These are phyloP conservation scores for Aspergillus hancockii DNA, from an alignment of 495 filamentous ascomycete genomes.

Conservation along the genomic window DNA sequence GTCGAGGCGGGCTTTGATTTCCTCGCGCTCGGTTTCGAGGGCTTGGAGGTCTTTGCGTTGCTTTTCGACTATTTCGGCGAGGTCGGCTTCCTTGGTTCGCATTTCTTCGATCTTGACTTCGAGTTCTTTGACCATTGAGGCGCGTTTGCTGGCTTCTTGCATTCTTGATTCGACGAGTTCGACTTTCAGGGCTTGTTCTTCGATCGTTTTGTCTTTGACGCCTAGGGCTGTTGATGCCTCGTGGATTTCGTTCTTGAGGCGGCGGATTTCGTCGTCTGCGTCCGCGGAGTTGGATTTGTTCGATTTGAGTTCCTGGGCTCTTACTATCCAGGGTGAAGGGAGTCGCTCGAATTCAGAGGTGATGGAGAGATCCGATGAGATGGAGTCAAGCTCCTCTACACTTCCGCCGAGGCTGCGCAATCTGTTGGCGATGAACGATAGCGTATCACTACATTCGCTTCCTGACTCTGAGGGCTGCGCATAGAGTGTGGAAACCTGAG, in stretches of 20 bases:
- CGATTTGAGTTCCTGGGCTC: conserved; percentile 72
- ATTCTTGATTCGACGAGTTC: conserved; percentile 54
- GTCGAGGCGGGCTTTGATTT: conserved; percentile 72
- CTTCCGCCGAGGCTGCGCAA: conserved; percentile 64
- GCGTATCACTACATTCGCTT: conserved; percentile 57
- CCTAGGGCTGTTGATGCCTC: conserved; percentile 59
- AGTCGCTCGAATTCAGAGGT: conserved; percentile 83
- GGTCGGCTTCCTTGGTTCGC: conserved; percentile 38
- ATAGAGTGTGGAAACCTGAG: conserved; percentile 49
- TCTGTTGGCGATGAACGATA: conserved; percentile 67
- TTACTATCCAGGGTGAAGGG: conserved; percentile 79
- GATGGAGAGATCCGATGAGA: conserved; percentile 73
- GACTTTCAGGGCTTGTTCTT: conserved; percentile 75
- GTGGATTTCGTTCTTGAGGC: conserved; percentile 74
- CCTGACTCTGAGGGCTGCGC: conserved; percentile 29
- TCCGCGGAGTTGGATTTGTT: conserved; percentile 77
- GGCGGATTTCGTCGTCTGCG: conserved; percentile 74
- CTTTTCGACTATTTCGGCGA: conserved; percentile 38
- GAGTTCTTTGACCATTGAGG: conserved; percentile 49
- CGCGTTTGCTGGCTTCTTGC: conserved; percentile 56
- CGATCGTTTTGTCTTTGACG: conserved; percentile 91
- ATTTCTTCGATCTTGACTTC: conserved; percentile 65
- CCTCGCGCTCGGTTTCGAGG: conserved; percentile 66
- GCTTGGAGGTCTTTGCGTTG: conserved; percentile 46
- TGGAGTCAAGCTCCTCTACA: conserved; percentile 69